Evolutionary conservation across 2,329 filamentous ascomycete species (phyloP).

Genomic region (Gremmenia infestans): DNA sequence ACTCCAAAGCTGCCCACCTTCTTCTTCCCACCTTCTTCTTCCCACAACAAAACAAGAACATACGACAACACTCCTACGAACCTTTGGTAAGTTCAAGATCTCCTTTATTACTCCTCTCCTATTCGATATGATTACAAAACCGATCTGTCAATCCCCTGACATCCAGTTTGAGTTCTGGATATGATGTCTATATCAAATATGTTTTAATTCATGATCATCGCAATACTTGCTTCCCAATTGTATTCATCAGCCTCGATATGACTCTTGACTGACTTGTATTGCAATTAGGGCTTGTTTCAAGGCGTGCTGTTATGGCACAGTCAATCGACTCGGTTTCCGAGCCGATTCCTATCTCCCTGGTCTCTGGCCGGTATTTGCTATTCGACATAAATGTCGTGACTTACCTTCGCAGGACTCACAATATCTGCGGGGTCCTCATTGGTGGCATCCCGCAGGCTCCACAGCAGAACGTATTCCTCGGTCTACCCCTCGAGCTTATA

Average conservation of each 20-base stretch:
- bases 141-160: constrained; percentile 85
- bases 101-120: neutral
- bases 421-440: constrained; percentile 80
- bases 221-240: constrained; percentile 21
- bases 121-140: constrained; percentile 57
- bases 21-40: neutral
- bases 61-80: neutral
- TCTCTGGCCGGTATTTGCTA: constrained; percentile 78
- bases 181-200: constrained; percentile 45
- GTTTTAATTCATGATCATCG: constrained; percentile 43
- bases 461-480: constrained; percentile 91
- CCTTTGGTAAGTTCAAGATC: constrained; percentile 12
- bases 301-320: constrained; percentile 13
- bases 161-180: constrained; percentile 34
- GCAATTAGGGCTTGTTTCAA: neutral
- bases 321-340: constrained; percentile 32
- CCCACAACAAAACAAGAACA: constrained; percentile 3
- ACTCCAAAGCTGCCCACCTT: neutral
- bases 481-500: constrained; percentile 82
- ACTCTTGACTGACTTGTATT: neutral
- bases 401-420: constrained; percentile 71
- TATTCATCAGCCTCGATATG: neutral
- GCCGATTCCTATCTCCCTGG: constrained; percentile 73
- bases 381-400: constrained; percentile 82
- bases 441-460: constrained; percentile 88